phyloP scores from a whole-genome alignment of 2,329 filamentous ascomycete species.

The Monosporascus sp. region DNA sequence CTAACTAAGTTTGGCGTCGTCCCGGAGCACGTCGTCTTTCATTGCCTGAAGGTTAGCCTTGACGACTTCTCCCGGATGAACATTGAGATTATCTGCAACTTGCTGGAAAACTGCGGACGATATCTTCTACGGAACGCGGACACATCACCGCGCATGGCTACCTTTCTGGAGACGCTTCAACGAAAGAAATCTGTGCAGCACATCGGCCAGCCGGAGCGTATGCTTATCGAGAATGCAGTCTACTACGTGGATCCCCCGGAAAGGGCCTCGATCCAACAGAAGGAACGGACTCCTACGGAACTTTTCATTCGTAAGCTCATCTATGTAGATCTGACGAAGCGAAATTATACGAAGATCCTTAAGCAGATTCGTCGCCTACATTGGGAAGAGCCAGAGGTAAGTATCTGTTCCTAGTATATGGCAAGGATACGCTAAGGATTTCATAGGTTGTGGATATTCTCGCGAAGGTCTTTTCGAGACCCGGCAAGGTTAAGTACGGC shows the following conservation, averaged over 20 bases:
- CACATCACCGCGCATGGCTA: constrained; percentile 86
- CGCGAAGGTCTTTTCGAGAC: constrained; percentile 91
- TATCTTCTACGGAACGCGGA: constrained; percentile 91
- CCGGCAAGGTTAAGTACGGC: constrained; percentile 94
- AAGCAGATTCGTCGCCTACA: constrained; percentile 94
- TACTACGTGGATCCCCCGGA: constrained; percentile 97
- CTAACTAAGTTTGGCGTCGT: constrained; percentile 97
- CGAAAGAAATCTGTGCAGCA: constrained; percentile 96
- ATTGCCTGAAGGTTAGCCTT: constrained; percentile 94
- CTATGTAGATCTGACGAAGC: constrained; percentile 89
- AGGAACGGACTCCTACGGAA: constrained; percentile 90
- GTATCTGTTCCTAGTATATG: constrained; percentile 1
- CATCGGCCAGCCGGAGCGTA: constrained; percentile 90
- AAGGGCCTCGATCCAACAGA: constrained; percentile 89
- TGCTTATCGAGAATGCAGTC: constrained; percentile 96
- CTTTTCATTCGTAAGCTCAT: constrained; percentile 89
- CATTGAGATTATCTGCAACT: constrained; percentile 94
- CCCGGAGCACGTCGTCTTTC: constrained; percentile 97
- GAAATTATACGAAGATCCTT: constrained; percentile 87
- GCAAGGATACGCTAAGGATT: constrained; percentile 13
- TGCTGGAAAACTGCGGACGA: constrained; percentile 92
- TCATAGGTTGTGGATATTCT: constrained; percentile 65
- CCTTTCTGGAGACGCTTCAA: constrained; percentile 90
- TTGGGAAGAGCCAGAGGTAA: constrained; percentile 87
- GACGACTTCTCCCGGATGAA: constrained; percentile 99